These are phyloP conservation scores for Colletotrichum magnum DNA, from an alignment of 2,329 filamentous ascomycete genomes.

Conservation along the genomic window DNA sequence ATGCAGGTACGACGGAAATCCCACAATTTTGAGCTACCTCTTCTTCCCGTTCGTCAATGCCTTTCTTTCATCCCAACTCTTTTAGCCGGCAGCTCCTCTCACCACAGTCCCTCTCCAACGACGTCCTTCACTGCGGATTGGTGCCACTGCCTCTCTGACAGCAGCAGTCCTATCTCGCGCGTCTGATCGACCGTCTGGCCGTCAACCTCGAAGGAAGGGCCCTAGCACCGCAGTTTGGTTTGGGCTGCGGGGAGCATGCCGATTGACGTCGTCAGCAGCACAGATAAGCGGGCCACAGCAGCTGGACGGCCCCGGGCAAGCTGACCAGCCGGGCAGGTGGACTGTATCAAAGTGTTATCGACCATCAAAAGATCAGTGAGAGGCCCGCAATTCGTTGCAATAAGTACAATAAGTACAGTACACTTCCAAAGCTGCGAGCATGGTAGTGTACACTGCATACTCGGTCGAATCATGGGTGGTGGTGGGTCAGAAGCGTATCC, in stretches of 20 bases:
- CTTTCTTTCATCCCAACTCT: conserved; percentile 13
- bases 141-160: neutral
- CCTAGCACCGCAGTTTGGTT: neutral
- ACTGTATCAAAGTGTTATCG: conserved; percentile 15
- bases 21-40: conserved; percentile 16
- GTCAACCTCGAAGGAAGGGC: neutral
- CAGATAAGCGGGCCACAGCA: conserved; percentile 1
- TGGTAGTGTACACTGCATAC: neutral
- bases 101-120: neutral
- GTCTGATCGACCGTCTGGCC: neutral
- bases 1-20: conserved; percentile 39
- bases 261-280: conserved; percentile 20
- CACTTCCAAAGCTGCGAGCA: neutral
- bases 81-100: neutral
- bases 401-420: conserved; percentile 1
- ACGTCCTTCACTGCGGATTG: neutral
- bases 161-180: neutral
- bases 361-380: conserved; percentile 15
- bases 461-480: conserved; percentile 31
- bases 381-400: conserved; percentile 26
- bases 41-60: conserved; percentile 7
- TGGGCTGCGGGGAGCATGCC: conserved; percentile 2
- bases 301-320: neutral
- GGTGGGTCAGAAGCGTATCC: conserved; percentile 22
- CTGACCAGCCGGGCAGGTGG: conserved; percentile 2